Percentiles rank a stretch among this genome's conserved stretches.
phyloP scores from a whole-genome alignment of 192 early-diverging fungal species.

The Borealophlyctis nickersoniae region DNA sequence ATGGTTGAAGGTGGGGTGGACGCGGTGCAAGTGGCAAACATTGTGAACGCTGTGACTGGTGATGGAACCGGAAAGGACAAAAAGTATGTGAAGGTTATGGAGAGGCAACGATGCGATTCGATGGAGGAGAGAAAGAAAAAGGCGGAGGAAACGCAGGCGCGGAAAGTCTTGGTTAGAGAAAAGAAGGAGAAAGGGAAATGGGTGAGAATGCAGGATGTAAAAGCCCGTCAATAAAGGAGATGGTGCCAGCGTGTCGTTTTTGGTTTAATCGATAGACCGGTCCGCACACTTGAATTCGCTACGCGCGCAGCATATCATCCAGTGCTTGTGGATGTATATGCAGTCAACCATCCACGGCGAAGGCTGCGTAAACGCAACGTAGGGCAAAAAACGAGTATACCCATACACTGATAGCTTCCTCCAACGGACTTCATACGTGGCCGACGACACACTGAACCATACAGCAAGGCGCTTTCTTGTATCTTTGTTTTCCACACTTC shows the following conservation, averaged over 20 bases:
- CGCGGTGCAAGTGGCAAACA: constrained; percentile 7
- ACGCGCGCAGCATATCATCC: too few species aligned
- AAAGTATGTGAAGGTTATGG: constrained; percentile 31
- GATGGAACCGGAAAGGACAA: constrained; percentile 14
- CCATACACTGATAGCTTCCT: too few species aligned
- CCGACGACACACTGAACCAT: too few species aligned
- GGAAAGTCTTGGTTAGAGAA: constrained; percentile 2
- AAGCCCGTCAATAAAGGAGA: not conserved
- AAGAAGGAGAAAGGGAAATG: not conserved
- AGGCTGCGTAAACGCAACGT: too few species aligned
- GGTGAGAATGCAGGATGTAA: not conserved
- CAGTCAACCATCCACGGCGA: too few species aligned
- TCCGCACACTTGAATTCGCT: too few species aligned
- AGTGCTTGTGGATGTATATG: too few species aligned
- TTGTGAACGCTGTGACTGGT: constrained; percentile 5
- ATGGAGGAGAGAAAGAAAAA: constrained; percentile 30
- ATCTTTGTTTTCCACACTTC: too few species aligned
- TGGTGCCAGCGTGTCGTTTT: not conserved
- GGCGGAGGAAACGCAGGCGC: constrained; percentile 14
- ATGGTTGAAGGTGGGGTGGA: constrained; percentile 8
- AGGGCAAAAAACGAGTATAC: too few species aligned
- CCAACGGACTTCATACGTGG: too few species aligned
- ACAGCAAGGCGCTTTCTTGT: too few species aligned
- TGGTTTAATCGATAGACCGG: too few species aligned
- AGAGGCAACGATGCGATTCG: constrained; percentile 32